A percentile compares a stretch with the other conserved stretches of the same genome.
These are phyloP conservation scores for Calocera cornea DNA, from an alignment of 768 basidiomycete genomes.

Conservation along the genomic window DNA sequence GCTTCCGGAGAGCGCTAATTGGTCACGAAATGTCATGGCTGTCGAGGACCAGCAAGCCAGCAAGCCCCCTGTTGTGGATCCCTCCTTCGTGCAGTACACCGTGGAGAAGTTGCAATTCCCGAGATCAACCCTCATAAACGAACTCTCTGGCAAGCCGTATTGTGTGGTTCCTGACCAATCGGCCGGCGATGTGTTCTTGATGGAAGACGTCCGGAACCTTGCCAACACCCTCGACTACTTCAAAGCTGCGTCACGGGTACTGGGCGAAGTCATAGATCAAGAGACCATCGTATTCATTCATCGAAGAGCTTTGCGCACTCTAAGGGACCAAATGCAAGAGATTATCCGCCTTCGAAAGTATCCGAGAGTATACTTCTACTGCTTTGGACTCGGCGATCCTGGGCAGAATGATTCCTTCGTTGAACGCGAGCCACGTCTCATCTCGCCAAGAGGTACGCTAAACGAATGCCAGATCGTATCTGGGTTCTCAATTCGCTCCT, in stretches of 20 bases:
- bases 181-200: neutral
- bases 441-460: neutral
- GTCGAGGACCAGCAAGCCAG: neutral
- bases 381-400: neutral
- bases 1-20: neutral
- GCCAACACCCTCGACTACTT: neutral
- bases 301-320: neutral
- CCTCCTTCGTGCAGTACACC: neutral
- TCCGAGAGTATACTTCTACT: neutral
- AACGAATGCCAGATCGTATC: neutral
- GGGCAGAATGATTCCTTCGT: neutral
- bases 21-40: neutral
- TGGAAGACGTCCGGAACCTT: neutral
- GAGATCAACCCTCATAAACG: neutral
- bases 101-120: neutral
- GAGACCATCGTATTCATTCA: neutral
- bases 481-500: neutral
- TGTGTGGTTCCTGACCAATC: neutral
- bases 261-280: constrained; percentile 2
- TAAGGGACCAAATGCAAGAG: neutral
- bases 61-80: neutral
- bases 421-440: neutral
- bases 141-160: neutral
- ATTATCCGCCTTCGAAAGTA: neutral
- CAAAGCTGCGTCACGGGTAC: neutral